Evolutionary conservation across 352 stramenopile genomes (phyloP).

Genomic region (Phytophthora fragariae): DNA sequence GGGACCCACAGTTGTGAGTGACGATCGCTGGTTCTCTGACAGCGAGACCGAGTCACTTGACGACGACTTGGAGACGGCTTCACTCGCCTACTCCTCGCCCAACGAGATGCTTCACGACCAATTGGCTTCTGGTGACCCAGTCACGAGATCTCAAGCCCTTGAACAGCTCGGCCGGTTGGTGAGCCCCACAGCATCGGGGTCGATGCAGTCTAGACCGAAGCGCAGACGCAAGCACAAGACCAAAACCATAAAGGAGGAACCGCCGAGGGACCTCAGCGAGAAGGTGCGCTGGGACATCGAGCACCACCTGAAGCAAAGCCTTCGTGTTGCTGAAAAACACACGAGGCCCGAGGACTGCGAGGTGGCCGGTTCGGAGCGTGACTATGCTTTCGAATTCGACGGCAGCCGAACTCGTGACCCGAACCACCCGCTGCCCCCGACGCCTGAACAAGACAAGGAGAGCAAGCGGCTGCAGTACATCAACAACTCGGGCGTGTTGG

Average conservation of each 20-base stretch:
- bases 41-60: slow-evolving; percentile 29
- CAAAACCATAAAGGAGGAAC: slow-evolving; percentile 2
- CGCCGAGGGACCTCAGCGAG: slow-evolving; percentile 34
- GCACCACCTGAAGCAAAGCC: slow-evolving; percentile 43
- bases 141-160: slow-evolving; percentile 42
- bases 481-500: slow-evolving; percentile 45
- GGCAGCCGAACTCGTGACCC: slow-evolving; percentile 35
- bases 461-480: slow-evolving; percentile 47
- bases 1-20: slow-evolving; percentile 47
- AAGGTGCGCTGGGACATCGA: slow-evolving; percentile 47
- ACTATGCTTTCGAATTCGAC: slow-evolving; percentile 57
- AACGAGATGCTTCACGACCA: slow-evolving; percentile 33
- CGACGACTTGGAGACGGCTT: slow-evolving; percentile 31
- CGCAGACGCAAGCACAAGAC: slow-evolving; percentile 22
- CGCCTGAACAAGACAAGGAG: slow-evolving; percentile 42
- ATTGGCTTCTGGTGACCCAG: slow-evolving; percentile 46
- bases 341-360: slow-evolving; percentile 26
- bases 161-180: slow-evolving; percentile 48
- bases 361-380: slow-evolving; percentile 40
- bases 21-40: slow-evolving; percentile 44
- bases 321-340: slow-evolving; percentile 42
- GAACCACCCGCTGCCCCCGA: slow-evolving; percentile 50
- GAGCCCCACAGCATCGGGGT: slow-evolving; percentile 13
- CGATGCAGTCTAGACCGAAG: slow-evolving; percentile 10
- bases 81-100: slow-evolving; percentile 14